These are phyloP conservation scores for Scheffersomyces titani DNA, from an alignment of 1,139 yeast genomes.

Conservation along the genomic window DNA sequence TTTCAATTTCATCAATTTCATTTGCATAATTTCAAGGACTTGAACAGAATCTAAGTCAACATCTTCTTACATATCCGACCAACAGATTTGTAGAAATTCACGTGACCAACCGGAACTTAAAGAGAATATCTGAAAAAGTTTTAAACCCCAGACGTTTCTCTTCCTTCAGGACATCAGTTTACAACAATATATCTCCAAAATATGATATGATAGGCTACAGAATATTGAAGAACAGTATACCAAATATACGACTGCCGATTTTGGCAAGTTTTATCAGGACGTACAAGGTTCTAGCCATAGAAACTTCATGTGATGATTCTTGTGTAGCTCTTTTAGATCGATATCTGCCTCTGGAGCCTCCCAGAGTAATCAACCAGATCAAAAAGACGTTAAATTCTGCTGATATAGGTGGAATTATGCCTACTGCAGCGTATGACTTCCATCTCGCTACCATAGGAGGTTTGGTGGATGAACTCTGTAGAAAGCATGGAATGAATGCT, in stretches of 20 bases:
- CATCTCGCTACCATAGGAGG: slow-evolving; percentile 63
- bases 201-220: slow-evolving; percentile 10
- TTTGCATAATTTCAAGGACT: not conserved
- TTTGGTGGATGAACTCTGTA: slow-evolving; percentile 27
- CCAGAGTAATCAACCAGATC: slow-evolving; percentile 58
- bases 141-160: not conserved
- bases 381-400: slow-evolving; percentile 70
- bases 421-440: slow-evolving; percentile 80
- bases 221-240: not conserved
- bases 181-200: not conserved
- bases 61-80: not conserved
- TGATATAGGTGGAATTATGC: slow-evolving; percentile 80
- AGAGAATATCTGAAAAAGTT: not conserved
- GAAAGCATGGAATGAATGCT: slow-evolving; percentile 23
- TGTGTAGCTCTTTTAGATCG: slow-evolving; percentile 79
- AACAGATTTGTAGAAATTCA: not conserved
- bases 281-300: slow-evolving; percentile 80
- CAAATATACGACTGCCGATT: not conserved
- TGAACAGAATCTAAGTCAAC: not conserved
- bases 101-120: not conserved
- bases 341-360: slow-evolving; percentile 30
- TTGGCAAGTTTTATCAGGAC: not conserved
- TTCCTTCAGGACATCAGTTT: not conserved
- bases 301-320: slow-evolving; percentile 94
- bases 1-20: not conserved